Base-by-base conservation (phyloP, 768 basidiomycete species). In the Lyophyllum shimeji region DNA sequence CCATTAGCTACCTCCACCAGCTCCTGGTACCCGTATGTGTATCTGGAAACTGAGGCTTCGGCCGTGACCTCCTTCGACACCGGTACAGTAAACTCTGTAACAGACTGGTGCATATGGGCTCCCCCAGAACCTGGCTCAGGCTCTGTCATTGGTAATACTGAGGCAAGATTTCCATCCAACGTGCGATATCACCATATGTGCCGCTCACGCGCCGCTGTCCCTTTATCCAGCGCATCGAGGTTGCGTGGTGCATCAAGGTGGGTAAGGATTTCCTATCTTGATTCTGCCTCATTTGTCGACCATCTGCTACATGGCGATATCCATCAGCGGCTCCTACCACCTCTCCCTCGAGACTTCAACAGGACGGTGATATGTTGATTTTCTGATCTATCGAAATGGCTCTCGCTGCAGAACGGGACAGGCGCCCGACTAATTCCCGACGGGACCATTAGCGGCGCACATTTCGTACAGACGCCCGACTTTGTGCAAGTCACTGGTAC, bases 391-490 rank as follows among this genome's bases (percentile, higher is more conserved):
- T 18, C 5, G 17, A 15, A 2, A n/a, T 40, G 7, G n/a, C 29
- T 61, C 65, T 65, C 29, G 61, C 65, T 65, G 39, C 53, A 86
- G 84, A 67, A 72, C 60, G 82, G 81, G 34, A 78, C 83, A 46
- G 88, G 87, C 27, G 79, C 82, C 13, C 84, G 83, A 47, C 66
- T 87, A 61, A 89, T 93, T 59, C 90, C 89, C 11, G 81, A 84
- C 51, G 90, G 87, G 27, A 71, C 85, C n/a, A 82, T 90, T 62
- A 75, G 72, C 1, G 84, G 84, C 49, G 86, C 82, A 17, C 87
- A 86, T 65, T 82, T 89, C 66, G 77, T 90, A 4, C 76, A 82
- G 59, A 89, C 90, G 0, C 84, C 87, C n/a, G 85, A 86, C 67
- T 91, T 84, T 67, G 76, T 90, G 31, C 89, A 88, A 63, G 71